Evolutionary conservation across 495 filamentous ascomycete species (phyloP).

Genomic region (Penicillium mononematosum): DNA sequence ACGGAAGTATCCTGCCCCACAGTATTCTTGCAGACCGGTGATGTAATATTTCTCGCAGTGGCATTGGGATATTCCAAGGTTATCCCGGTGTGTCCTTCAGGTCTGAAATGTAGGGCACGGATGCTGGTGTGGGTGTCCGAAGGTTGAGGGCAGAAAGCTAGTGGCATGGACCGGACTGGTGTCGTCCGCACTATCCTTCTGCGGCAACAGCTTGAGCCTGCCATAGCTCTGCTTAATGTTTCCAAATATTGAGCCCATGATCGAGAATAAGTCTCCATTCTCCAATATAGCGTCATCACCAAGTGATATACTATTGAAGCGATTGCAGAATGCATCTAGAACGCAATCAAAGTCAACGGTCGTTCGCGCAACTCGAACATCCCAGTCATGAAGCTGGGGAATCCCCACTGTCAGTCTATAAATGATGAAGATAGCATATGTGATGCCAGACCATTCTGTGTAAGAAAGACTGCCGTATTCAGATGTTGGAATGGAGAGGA

Average conservation of each 20-base stretch:
- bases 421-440: neutral
- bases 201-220: neutral
- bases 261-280: slow-evolving; percentile 1
- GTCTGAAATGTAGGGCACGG: neutral
- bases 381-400: neutral
- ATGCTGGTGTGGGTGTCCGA: neutral
- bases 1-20: too few relatives aligned
- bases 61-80: neutral
- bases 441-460: neutral
- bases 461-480: slow-evolving; percentile 1
- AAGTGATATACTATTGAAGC: neutral
- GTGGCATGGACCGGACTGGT: neutral
- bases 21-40: too few relatives aligned
- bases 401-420: slow-evolving; percentile 1
- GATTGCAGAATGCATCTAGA: neutral
- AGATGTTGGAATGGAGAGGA: neutral
- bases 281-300: neutral
- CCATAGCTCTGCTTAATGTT: neutral
- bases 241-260: neutral
- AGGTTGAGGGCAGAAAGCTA: neutral
- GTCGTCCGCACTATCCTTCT: slow-evolving; percentile 2
- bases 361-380: slow-evolving; percentile 2
- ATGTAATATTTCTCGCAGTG: too few relatives aligned
- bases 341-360: neutral
- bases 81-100: neutral